Evolutionary conservation across 306 rosid genomes (phyloP), one percentile per base, ranked within the genome.

Genomic region (Casuarina equisetifolia): DNA sequence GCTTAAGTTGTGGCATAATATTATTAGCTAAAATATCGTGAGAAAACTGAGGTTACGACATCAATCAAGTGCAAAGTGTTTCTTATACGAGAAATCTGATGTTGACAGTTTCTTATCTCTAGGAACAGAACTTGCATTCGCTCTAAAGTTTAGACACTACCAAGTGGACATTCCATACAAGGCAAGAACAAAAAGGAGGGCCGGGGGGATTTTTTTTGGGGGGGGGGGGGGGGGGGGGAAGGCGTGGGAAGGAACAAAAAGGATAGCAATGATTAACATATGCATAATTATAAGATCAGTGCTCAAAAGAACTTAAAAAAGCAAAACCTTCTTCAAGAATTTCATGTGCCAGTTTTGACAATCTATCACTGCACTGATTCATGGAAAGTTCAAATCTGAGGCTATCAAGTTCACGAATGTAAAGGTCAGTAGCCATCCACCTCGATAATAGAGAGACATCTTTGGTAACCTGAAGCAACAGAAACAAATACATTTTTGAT

Each of bases 341-440:
- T 70, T 90, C 88, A 68, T 91, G 88, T 46, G 94, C 96, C 84
- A 91, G 70, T 74, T 80, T 80, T 79, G 88, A 85, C 88, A 94
- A 69, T 20, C 71, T 72, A 70, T 90, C 91, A 58, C 91, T 91
- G 89, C 98, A 91, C 51, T 80, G 89, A 70, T 89, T 88, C 97
- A 94, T 94, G 85, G 98, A 94, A 57, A 94, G 89, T 82, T 94
- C 98, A 85, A 94, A 94, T 80, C 89, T 88, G 76, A 94, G 93
- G 87, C 88, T 88, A 85, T 94, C 98, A 74, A 90, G 78, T 80
- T 94, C 98, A 12, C 96, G 88, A 39, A 94, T 83, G 81, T 94
- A 94, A 52, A 94, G 96, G 82, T 94, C 98, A 80, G 85, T 84
- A 40, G 93, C 93, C 96, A 94, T 94, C 98, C 98, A 94, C 87